Evolutionary conservation across 2,329 filamentous ascomycete species (phyloP).

Genomic region (Botryotinia calthae): DNA sequence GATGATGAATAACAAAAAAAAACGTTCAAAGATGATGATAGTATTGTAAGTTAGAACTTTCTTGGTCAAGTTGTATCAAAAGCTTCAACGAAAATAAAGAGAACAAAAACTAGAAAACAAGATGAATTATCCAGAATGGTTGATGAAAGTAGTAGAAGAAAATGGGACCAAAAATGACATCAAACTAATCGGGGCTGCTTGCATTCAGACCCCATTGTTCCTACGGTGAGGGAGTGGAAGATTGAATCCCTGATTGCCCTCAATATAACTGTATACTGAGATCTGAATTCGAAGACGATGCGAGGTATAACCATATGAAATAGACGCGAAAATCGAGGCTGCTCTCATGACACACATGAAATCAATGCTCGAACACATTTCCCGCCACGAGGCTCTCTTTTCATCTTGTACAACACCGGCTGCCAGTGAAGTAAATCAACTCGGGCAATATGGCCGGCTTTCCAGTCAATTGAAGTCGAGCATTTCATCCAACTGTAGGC

Average conservation of each 20-base stretch:
- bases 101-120: background rate
- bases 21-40: background rate
- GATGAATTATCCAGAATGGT: background rate
- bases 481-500: background rate
- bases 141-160: background rate
- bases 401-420: background rate
- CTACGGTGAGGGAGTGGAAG: background rate
- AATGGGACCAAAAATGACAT: background rate
- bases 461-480: background rate
- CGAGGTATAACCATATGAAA: background rate
- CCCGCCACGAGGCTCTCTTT: background rate
- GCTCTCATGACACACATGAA: background rate
- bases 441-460: background rate
- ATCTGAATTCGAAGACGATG: background rate
- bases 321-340: background rate
- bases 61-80: conserved; percentile 13
- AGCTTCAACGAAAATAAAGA: conserved; percentile 1
- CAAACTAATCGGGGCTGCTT: background rate
- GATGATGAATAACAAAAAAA: conserved; percentile 4
- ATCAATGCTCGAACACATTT: background rate
- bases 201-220: background rate
- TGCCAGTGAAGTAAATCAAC: background rate
- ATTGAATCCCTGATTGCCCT: background rate
- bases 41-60: conserved; percentile 6
- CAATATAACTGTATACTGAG: background rate